Evolutionary conservation across 169 alveolate genomes (phyloP).

Genomic region (Plasmodium coatneyi): DNA sequence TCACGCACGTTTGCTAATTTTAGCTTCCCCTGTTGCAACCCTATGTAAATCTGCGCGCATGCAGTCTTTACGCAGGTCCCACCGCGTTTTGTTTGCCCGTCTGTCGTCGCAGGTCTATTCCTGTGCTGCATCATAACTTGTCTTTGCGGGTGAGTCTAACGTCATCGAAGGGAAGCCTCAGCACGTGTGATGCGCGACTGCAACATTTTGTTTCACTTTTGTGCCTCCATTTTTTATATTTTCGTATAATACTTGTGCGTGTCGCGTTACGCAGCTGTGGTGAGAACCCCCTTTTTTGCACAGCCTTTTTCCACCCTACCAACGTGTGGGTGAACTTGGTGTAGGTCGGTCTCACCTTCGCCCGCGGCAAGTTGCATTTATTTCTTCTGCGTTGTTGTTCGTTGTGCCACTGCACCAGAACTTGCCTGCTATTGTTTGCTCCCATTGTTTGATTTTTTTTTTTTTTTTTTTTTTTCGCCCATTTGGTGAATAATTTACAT

Average conservation of each 20-base stretch:
- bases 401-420: neutral
- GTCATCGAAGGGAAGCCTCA: neutral
- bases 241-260: neutral
- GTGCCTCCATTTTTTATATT: neutral
- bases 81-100: neutral
- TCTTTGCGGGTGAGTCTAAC: neutral
- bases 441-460: neutral
- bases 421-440: neutral
- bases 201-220: neutral
- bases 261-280: neutral
- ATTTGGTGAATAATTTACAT: neutral
- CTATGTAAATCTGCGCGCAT: neutral
- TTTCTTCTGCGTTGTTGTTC: neutral
- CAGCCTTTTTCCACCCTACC: neutral
- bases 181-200: neutral
- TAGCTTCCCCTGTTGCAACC: neutral
- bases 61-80: neutral
- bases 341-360: neutral
- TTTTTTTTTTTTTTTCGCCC: neutral
- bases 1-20: neutral
- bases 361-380: neutral
- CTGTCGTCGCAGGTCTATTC: neutral
- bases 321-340: neutral
- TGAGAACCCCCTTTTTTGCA: neutral
- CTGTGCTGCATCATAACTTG: neutral